Base-by-base conservation (phyloP, 176 grass and related monocot species). In the Cenchrus purpureus region DNA sequence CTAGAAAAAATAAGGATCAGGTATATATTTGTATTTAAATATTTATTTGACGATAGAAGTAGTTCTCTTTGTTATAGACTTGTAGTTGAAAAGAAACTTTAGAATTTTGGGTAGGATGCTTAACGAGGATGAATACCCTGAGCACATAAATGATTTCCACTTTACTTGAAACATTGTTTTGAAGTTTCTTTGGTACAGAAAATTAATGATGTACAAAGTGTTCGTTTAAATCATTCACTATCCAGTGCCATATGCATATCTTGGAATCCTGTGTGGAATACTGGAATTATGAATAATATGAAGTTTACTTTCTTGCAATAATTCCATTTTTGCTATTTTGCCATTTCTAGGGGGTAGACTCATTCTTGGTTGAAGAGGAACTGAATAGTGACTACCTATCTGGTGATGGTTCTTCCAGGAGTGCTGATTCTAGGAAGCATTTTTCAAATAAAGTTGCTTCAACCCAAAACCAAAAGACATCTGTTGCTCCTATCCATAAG, bases 341-440 rank as follows among this genome's bases (percentile, higher is more conserved):
- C 84, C 80, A 68, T 91, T 66, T 86, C n/a, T 89, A 96, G 94
- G 90, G 77, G 54, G 44, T 80, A 56, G 85, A 92, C 46, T 88
- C 87, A 74, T 84, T 91, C 65, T 53, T 87, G 62, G 88, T 91
- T 78, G 93, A 96, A 64, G 87, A 93, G 76, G 97, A 94, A 80
- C 65, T 75, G 82, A 94, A 92, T 55, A 89, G 84, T 86, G 90
- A 91, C 76, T 90, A 94, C 83, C 79, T 94, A 86, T 96, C 92
- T 91, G 91, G 88, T 73, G 92, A 99, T 51, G 82, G 88, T 75
- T 89, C 92, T 82, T 96, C 88, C 73, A 91, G 87, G 80, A 99
- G 89, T 80, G 89, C 83, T 57, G 91, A 96, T 86, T 90, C 88
- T 76, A 91, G 86, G 79, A 94, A 96, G 67, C 88, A 91, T 77